phyloP scores from a whole-genome alignment of 768 basidiomycete species.

The Termitomyces sp. region DNA sequence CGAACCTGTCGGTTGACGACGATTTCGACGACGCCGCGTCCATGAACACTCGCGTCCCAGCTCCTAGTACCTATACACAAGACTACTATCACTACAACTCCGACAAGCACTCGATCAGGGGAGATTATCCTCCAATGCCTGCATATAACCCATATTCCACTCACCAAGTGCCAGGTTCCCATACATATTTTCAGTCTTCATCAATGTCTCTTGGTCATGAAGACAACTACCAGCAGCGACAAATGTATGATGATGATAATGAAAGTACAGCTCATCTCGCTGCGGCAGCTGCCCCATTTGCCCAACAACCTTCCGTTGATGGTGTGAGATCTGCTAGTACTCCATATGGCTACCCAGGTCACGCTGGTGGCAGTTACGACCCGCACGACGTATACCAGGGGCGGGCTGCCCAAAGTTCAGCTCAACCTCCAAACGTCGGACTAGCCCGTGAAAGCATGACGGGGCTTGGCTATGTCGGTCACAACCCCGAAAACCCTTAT shows the following conservation, averaged over 20 bases:
- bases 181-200: conserved; percentile 59
- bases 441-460: background rate
- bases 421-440: background rate
- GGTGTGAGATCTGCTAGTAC: conserved; percentile 20
- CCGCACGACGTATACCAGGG: conserved; percentile 56
- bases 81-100: conserved; percentile 54
- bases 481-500: conserved; percentile 14
- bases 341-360: conserved; percentile 14
- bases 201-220: conserved; percentile 52
- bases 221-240: conserved; percentile 40
- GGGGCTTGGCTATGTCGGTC: background rate
- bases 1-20: conserved; percentile 86
- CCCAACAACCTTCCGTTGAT: conserved; percentile 37
- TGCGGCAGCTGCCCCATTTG: conserved; percentile 55
- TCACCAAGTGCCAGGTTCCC: conserved; percentile 47
- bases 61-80: conserved; percentile 52
- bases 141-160: conserved; percentile 66
- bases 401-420: conserved; percentile 25
- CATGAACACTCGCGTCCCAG: conserved; percentile 50
- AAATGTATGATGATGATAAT: conserved; percentile 63
- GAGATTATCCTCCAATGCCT: conserved; percentile 70
- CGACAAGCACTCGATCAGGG: conserved; percentile 43
- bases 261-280: conserved; percentile 62
- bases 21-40: conserved; percentile 59
- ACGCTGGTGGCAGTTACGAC: conserved; percentile 32